Base-by-base conservation (phyloP, 2,329 filamentous ascomycete genomes). In the Penicillium griseofulvum region DNA sequence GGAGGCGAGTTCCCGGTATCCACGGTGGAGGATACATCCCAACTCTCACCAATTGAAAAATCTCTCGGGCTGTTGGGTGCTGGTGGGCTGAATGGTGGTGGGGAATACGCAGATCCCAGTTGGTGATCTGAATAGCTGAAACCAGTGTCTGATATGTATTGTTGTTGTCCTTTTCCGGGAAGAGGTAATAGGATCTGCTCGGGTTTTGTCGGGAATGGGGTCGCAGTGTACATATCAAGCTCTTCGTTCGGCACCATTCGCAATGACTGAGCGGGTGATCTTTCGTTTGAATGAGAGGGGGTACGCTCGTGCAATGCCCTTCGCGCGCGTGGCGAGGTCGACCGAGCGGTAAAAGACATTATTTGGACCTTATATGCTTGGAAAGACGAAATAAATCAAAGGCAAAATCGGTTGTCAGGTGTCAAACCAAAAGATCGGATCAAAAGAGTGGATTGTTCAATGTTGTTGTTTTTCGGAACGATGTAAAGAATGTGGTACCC, bases 151-250 rank as follows among this genome's bases (percentile, higher is more conserved):
- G 67, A 61, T 43, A 69, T 59, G 36, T 68, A 70, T 26, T 69
- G 62, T 42, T 72, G 63, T 37, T 65, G 71, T n/a, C 71, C 72
- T 64, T 72, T 72, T 12, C 72, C 69, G 4, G 74, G 70, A 38
- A 69, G 71, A 6, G 76, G 77, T 14, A 76, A 59, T 29, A 79
- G 67, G 22, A 79, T 68, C 59, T 79, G 77, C 47, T 75, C 74
- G 16, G 76, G 74, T 54, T 77, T 79, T 12, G 76, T 78, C n/a
- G 77, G 77, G 60, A 75, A 79, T 16, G 77, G 76, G 16, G 71
- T 76, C 36, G 71, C 62, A 11, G 71, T 68, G 61, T 77, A 78
- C 48, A 78, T 65, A 59, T 75, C 66, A 43, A 62, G 63, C 46
- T 73, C 71, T 49, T 74, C 71, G 55, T 70, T 62, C 2, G 54